phyloP scores from a whole-genome alignment of 1,284 basidiomycete genomes.

The Cutaneotrichosporon cutaneum region DNA sequence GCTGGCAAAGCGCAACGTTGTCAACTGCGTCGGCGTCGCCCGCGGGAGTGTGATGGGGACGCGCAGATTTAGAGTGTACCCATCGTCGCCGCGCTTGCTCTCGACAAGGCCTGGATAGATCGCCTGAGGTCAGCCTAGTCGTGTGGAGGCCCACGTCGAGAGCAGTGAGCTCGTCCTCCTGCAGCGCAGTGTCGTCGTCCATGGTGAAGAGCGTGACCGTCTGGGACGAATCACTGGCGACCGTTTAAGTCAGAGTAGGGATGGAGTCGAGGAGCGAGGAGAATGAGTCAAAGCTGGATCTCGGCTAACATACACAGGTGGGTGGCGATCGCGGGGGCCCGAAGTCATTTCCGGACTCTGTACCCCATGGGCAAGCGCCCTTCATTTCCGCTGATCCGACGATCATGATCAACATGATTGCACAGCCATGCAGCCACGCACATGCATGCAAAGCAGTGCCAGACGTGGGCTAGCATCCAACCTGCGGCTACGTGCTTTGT shows the following conservation, averaged over 20 bases:
- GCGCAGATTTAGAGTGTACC: constrained; percentile 25
- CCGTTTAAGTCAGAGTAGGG: neutral
- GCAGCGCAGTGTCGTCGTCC: constrained; percentile 15
- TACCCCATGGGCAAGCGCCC: neutral
- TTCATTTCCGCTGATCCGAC: too few relatives aligned
- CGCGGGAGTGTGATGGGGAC: constrained; percentile 33
- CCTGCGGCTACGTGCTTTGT: too few relatives aligned
- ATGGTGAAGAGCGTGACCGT: neutral
- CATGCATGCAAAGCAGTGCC: too few relatives aligned
- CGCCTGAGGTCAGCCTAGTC: constrained; percentile 24
- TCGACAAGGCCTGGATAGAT: constrained; percentile 37
- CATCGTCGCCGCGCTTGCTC: constrained; percentile 9
- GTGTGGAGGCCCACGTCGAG: constrained; percentile 31
- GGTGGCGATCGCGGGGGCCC: too few relatives aligned
- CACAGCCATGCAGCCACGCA: too few relatives aligned
- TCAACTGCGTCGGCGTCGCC: neutral
- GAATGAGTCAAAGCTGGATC: neutral
- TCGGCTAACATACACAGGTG: neutral
- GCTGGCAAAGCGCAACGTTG: neutral
- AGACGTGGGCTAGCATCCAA: too few relatives aligned
- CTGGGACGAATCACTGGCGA: neutral
- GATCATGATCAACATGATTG: too few relatives aligned
- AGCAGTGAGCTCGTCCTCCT: constrained; percentile 40
- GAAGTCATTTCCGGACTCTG: neutral
- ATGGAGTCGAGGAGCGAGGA: neutral